Percentiles rank a stretch among this genome's conserved stretches.
phyloP scores from a whole-genome alignment of 306 rosid species.

The Arachis hypogaea region DNA sequence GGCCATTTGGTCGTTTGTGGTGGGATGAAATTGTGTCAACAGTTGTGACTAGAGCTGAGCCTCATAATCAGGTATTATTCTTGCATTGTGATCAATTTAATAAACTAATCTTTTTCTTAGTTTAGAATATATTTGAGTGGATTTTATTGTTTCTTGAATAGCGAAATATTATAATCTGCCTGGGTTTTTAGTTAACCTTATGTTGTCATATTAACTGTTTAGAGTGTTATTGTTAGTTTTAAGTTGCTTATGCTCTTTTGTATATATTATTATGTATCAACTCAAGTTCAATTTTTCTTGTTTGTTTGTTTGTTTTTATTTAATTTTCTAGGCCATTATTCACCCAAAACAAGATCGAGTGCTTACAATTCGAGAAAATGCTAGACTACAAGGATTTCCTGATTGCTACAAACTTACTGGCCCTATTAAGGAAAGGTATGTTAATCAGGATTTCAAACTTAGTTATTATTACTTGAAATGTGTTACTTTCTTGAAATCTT shows the following conservation, averaged over 20 bases:
- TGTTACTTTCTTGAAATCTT: not conserved
- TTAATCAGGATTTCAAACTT: constrained; percentile 9
- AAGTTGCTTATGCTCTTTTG: not conserved
- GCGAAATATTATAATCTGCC: not conserved
- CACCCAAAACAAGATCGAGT: constrained; percentile 76
- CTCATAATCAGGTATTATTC: constrained; percentile 50
- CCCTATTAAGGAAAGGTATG: constrained; percentile 68
- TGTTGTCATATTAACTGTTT: not conserved
- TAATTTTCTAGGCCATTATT: constrained; percentile 27
- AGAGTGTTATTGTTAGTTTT: not conserved
- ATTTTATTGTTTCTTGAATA: not conserved
- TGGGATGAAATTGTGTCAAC: constrained; percentile 55
- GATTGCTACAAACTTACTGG: constrained; percentile 70
- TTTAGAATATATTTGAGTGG: not conserved
- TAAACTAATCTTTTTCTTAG: not conserved
- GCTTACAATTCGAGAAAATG: constrained; percentile 66
- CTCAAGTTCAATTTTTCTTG: not conserved
- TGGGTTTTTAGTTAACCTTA: not conserved
- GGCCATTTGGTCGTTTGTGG: constrained; percentile 57
- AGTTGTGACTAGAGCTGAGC: constrained; percentile 50
- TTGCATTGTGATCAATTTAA: not conserved
- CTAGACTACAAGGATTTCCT: constrained; percentile 79
- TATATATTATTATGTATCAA: not conserved
- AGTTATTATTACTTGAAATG: not conserved
- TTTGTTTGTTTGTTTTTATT: too few relatives aligned